Evolutionary conservation across 306 rosid genomes (phyloP).

Genomic region (Vicia faba): DNA sequence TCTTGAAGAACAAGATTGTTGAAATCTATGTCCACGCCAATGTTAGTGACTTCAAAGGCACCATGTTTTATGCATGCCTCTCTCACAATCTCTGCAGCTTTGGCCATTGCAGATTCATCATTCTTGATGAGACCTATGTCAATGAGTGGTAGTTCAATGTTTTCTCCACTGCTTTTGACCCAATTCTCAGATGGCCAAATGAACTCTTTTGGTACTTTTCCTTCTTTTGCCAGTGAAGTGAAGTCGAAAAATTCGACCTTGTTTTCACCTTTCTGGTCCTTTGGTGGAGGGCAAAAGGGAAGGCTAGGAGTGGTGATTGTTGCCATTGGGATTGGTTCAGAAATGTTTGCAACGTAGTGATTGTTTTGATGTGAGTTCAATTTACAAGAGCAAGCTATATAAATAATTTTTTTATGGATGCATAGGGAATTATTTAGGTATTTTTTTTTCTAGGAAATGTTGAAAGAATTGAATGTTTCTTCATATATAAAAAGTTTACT

Average conservation of each 20-base stretch:
- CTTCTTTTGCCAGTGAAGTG: constrained; percentile 31
- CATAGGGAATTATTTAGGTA: neutral
- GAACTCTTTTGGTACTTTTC: constrained; percentile 49
- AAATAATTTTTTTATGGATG: neutral
- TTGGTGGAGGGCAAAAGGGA: constrained; percentile 26
- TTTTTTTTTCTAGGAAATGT: neutral
- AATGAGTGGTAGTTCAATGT: constrained; percentile 54
- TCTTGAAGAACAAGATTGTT: constrained; percentile 45
- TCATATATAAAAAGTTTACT: neutral
- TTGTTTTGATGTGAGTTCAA: neutral
- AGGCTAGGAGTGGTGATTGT: constrained; percentile 27
- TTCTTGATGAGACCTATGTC: constrained; percentile 45
- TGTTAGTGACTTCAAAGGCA: constrained; percentile 66
- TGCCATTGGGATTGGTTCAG: constrained; percentile 27
- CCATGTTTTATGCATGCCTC: constrained; percentile 63
- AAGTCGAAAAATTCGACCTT: constrained; percentile 39
- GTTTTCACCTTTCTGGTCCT: constrained; percentile 31
- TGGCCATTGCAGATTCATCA: constrained; percentile 41
- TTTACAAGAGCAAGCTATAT: neutral
- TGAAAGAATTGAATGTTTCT: neutral
- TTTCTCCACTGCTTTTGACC: constrained; percentile 24
- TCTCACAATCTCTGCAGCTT: constrained; percentile 48
- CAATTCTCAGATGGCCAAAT: constrained; percentile 53
- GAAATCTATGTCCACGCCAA: constrained; percentile 50
- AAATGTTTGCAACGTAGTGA: neutral